Conservation (phyloP, 345 rosid genomes). For the Aurinia saxatilis region DNA sequence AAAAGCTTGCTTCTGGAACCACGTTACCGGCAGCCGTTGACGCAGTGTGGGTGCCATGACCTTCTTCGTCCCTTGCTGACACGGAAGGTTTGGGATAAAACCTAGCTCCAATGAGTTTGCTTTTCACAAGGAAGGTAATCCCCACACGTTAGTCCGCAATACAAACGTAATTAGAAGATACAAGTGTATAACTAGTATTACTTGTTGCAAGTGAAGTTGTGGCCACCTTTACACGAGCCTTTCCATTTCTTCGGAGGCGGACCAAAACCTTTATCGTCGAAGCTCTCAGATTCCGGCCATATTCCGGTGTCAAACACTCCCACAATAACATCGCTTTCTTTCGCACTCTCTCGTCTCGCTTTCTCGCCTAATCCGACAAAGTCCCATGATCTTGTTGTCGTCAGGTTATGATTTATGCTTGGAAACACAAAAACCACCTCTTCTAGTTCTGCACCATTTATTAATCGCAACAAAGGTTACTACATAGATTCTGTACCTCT, state of each 20-base stretch:
- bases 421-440: constrained; percentile 26
- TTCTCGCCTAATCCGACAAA: constrained; percentile 24
- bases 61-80: constrained; percentile 20
- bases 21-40: constrained; percentile 18
- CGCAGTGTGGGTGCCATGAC: constrained; percentile 29
- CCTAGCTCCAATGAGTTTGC: constrained; percentile 27
- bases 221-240: constrained; percentile 38
- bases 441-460: constrained; percentile 17
- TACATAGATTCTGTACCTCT: too few species aligned
- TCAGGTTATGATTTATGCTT: constrained; percentile 4
- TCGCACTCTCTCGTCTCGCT: background rate
- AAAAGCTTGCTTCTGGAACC: constrained; percentile 14
- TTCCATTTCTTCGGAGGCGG: constrained; percentile 48
- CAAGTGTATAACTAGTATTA: constrained; percentile 6
- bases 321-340: constrained; percentile 31
- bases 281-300: constrained; percentile 48
- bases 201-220: constrained; percentile 49
- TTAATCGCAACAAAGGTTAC: background rate
- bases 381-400: constrained; percentile 38
- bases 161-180: background rate
- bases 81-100: background rate
- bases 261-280: constrained; percentile 41
- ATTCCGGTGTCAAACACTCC: constrained; percentile 42
- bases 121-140: background rate
- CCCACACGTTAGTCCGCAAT: too few species aligned